Evolutionary conservation across 83 land plant genomes (phyloP).

Genomic region (Larix sibirica): DNA sequence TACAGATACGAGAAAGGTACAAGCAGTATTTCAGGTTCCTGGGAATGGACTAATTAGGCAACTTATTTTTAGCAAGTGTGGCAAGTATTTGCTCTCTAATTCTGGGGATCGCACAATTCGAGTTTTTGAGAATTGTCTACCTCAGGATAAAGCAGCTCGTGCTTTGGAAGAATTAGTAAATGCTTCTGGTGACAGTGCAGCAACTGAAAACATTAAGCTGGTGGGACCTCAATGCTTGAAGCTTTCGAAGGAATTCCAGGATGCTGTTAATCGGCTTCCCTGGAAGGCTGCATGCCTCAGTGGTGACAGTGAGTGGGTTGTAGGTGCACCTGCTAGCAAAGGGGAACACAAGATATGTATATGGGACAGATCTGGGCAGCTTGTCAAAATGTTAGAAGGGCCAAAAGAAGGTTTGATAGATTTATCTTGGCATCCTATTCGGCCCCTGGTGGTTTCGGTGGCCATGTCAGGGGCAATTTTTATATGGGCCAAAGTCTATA

Average conservation of each 20-base stretch:
- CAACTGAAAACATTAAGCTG: slow-evolving; percentile 47
- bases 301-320: slow-evolving; percentile 96
- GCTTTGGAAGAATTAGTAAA: slow-evolving; percentile 46
- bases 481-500: slow-evolving; percentile 97
- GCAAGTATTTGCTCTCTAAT: slow-evolving; percentile 84
- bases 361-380: slow-evolving; percentile 85
- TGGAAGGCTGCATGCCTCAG: slow-evolving; percentile 98
- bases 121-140: slow-evolving; percentile 82
- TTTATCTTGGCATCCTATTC: slow-evolving; percentile 94
- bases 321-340: slow-evolving; percentile 91
- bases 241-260: slow-evolving; percentile 82
- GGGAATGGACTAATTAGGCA: slow-evolving; percentile 79
- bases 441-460: slow-evolving; percentile 84
- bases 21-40: slow-evolving; percentile 57
- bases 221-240: slow-evolving; percentile 62
- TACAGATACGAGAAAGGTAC: slow-evolving; percentile 41
- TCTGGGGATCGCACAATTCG: slow-evolving; percentile 88
- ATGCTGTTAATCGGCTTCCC: slow-evolving; percentile 74
- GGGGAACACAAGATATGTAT: slow-evolving; percentile 98
- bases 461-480: slow-evolving; percentile 77
- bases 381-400: slow-evolving; percentile 92
- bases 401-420: slow-evolving; percentile 92
- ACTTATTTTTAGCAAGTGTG: slow-evolving; percentile 86
- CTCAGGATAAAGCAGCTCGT: slow-evolving; percentile 52
- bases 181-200: slow-evolving; percentile 28